Conservation (phyloP, 192 early-diverging fungal genomes). For the Funneliformis geosporum region DNA sequence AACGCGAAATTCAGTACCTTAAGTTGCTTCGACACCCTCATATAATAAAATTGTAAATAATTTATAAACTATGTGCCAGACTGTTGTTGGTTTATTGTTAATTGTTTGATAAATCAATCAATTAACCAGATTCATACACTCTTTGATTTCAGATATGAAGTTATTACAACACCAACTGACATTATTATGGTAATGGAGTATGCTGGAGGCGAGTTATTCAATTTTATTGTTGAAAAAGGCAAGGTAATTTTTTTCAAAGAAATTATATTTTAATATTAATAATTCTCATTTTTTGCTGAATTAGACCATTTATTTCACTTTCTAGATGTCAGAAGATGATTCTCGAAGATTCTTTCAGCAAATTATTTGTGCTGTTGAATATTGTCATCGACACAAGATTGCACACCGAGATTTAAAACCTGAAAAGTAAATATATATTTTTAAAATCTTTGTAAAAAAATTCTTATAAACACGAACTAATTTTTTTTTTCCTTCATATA, state of each 20-base stretch:
- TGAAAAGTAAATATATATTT: slow-evolving; percentile 58
- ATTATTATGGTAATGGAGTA: slow-evolving; percentile 96
- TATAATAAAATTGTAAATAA: slow-evolving; percentile 91
- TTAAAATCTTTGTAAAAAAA: neutral
- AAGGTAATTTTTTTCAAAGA: slow-evolving; percentile 40
- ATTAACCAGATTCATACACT: neutral
- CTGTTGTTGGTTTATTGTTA: neutral
- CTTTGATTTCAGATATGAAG: slow-evolving; percentile 76
- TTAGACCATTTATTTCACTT: neutral
- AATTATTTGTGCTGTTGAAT: slow-evolving; percentile 92
- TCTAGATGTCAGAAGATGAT: slow-evolving; percentile 78
- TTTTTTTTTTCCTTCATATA: neutral
- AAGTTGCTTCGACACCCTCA: slow-evolving; percentile 95
- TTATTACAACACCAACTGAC: slow-evolving; percentile 94
- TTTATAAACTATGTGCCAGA: neutral
- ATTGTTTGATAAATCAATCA: neutral
- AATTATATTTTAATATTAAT: neutral
- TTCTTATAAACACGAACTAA: neutral
- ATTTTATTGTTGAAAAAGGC: slow-evolving; percentile 82
- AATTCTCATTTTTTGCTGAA: neutral
- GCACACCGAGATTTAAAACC: slow-evolving; percentile 85
- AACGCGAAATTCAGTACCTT: slow-evolving; percentile 96
- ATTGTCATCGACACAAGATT: slow-evolving; percentile 92
- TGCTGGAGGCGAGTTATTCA: slow-evolving; percentile 82
- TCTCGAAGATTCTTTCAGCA: slow-evolving; percentile 94